Conservation (phyloP, 2,329 filamentous ascomycete genomes). For the Coniella lustricola region DNA sequence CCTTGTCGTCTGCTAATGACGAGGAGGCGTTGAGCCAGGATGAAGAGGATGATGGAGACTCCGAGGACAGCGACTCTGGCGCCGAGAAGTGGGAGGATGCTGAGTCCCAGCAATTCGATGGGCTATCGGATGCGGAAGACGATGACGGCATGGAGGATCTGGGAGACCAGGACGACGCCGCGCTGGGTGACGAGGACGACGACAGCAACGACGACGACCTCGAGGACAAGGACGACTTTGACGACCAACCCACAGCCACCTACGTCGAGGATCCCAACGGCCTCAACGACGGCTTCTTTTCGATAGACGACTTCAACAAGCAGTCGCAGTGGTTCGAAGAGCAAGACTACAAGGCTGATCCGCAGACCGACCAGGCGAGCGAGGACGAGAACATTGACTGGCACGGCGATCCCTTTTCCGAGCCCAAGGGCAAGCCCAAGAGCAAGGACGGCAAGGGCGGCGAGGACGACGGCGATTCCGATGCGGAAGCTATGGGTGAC, state of each 20-base stretch:
- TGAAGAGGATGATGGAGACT: slow-evolving; percentile 1
- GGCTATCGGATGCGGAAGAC: slow-evolving; percentile 21
- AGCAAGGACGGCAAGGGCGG: slow-evolving; percentile 22
- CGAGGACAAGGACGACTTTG: slow-evolving; percentile 36
- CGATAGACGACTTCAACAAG: slow-evolving; percentile 94
- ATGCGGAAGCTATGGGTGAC: slow-evolving; percentile 36
- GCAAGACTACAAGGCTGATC: slow-evolving; percentile 71
- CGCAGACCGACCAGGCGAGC: slow-evolving; percentile 64
- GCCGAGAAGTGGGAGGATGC: slow-evolving; percentile 29
- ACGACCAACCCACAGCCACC: slow-evolving; percentile 44
- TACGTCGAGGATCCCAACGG: slow-evolving; percentile 70
- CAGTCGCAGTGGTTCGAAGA: slow-evolving; percentile 85
- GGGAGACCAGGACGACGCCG: slow-evolving; percentile 20
- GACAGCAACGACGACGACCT: slow-evolving; percentile 26
- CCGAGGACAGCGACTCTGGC: slow-evolving; percentile 25
- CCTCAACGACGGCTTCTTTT: slow-evolving; percentile 96
- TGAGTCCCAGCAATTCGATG: slow-evolving; percentile 21
- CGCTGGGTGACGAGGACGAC: slow-evolving; percentile 21
- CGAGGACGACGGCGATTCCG: slow-evolving; percentile 21
- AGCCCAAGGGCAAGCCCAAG: slow-evolving; percentile 23
- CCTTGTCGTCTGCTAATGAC: slow-evolving; percentile 24
- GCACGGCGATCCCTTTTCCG: slow-evolving; percentile 65
- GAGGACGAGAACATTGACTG: slow-evolving; percentile 88
- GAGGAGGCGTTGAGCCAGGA: slow-evolving; percentile 23
- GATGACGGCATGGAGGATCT: slow-evolving; percentile 25